phyloP scores from a whole-genome alignment of 163 green algal species.

The Scenedesmus sp. region DNA sequence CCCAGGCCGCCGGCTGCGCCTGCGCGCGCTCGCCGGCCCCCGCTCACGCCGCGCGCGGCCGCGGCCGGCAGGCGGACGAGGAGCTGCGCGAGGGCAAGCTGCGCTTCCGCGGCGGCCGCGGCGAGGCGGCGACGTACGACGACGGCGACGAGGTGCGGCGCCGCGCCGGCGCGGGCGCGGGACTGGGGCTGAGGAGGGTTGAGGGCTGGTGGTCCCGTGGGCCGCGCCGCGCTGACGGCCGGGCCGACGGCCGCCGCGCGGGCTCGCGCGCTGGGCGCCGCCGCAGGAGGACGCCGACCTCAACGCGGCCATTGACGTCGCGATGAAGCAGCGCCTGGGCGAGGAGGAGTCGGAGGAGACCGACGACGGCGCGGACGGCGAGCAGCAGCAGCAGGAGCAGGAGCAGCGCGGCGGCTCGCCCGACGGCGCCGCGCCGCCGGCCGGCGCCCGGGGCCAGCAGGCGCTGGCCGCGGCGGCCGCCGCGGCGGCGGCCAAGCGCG shows the following conservation, averaged over 20 bases:
- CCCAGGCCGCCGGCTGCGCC: no score
- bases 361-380: constrained; percentile 28
- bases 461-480: neutral
- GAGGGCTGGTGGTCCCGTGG: no score
- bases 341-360: constrained; percentile 19
- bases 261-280: no score
- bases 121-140: constrained; percentile 83
- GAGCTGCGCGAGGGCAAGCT: constrained; percentile 86
- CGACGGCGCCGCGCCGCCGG: constrained; percentile 12
- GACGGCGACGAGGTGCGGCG: constrained; percentile 62
- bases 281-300: constrained; percentile 35
- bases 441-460: neutral
- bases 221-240: no score
- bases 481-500: constrained; percentile 22
- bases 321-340: constrained; percentile 14
- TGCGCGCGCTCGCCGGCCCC: no score
- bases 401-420: neutral
- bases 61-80: constrained; percentile 67
- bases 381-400: constrained; percentile 15
- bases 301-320: constrained; percentile 14
- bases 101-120: constrained; percentile 67
- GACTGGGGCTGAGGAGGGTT: no score
- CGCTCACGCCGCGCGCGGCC: no score
- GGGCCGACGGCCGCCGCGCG: no score
- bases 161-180: no score